Percentiles rank a stretch among this genome's conserved stretches.
Conservation (phyloP, 495 filamentous ascomycete genomes). For the Lasiosphaeriaceae sp. region DNA sequence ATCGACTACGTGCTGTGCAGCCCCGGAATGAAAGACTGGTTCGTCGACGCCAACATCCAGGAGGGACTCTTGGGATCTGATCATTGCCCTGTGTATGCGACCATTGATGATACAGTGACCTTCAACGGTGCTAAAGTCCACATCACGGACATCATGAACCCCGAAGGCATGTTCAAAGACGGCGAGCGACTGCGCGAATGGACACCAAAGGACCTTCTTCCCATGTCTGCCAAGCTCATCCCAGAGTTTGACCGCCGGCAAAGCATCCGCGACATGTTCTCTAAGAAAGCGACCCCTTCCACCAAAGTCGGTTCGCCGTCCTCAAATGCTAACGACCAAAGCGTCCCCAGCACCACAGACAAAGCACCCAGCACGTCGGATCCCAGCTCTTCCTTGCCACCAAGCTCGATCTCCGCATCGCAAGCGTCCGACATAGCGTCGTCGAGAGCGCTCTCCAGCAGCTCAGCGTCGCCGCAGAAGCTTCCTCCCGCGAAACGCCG, state of each 20-base stretch:
- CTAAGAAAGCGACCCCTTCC: slow-evolving; percentile 41
- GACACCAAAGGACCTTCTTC: slow-evolving; percentile 59
- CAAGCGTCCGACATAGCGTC: slow-evolving; percentile 7
- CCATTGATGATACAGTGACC: slow-evolving; percentile 44
- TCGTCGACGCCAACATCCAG: slow-evolving; percentile 85
- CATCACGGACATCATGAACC: slow-evolving; percentile 77
- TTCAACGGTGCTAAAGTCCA: slow-evolving; percentile 30
- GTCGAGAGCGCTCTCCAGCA: background rate
- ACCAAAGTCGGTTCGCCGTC: slow-evolving; percentile 11
- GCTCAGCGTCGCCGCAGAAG: slow-evolving; percentile 19
- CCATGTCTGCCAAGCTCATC: slow-evolving; percentile 76
- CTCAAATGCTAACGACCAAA: background rate
- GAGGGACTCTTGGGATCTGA: slow-evolving; percentile 95
- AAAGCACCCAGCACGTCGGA: background rate
- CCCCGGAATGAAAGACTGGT: slow-evolving; percentile 77
- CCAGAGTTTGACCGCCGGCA: slow-evolving; percentile 81
- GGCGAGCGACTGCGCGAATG: slow-evolving; percentile 68
- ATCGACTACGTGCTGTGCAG: slow-evolving; percentile 94
- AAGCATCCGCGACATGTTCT: slow-evolving; percentile 93
- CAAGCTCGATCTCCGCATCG: background rate
- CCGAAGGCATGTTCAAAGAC: slow-evolving; percentile 65
- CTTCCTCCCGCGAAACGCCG: slow-evolving; percentile 30
- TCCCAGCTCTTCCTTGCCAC: background rate
- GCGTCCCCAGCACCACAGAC: background rate
- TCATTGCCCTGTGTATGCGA: slow-evolving; percentile 80